Evolutionary conservation across 495 filamentous ascomycete species (phyloP).

Genomic region (Aspergillus cavernicola): DNA sequence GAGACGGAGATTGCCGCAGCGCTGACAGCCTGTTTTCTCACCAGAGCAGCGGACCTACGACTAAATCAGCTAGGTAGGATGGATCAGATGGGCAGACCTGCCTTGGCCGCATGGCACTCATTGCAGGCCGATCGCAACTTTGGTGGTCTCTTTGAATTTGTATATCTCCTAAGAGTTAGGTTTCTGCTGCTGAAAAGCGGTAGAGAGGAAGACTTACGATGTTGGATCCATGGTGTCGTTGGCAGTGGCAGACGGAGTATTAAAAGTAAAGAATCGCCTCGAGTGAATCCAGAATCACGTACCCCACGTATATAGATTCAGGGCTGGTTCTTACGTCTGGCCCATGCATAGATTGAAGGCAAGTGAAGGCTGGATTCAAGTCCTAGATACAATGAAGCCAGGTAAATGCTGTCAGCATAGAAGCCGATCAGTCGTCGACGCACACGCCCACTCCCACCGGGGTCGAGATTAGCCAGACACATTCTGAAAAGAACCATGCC

Average conservation of each 20-base stretch:
- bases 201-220: neutral
- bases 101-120: slow-evolving; percentile 21
- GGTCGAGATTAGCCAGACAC: slow-evolving; percentile 8
- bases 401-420: slow-evolving; percentile 11
- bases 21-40: slow-evolving; percentile 19
- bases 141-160: slow-evolving; percentile 14
- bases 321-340: neutral
- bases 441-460: neutral
- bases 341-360: neutral
- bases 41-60: slow-evolving; percentile 20
- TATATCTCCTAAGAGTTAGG: neutral
- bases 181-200: neutral
- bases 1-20: slow-evolving; percentile 14
- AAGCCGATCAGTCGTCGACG: neutral
- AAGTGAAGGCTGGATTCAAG: neutral
- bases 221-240: neutral
- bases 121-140: slow-evolving; percentile 21
- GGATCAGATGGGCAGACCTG: neutral
- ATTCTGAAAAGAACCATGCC: slow-evolving; percentile 7
- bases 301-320: slow-evolving; percentile 2
- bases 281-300: neutral
- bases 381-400: slow-evolving; percentile 5
- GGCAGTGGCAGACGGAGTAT: neutral
- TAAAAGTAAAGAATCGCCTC: neutral
- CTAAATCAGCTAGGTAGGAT: neutral